phyloP scores from a whole-genome alignment of 1,139 yeast species.

The Blastobotrys illinoisensis region DNA sequence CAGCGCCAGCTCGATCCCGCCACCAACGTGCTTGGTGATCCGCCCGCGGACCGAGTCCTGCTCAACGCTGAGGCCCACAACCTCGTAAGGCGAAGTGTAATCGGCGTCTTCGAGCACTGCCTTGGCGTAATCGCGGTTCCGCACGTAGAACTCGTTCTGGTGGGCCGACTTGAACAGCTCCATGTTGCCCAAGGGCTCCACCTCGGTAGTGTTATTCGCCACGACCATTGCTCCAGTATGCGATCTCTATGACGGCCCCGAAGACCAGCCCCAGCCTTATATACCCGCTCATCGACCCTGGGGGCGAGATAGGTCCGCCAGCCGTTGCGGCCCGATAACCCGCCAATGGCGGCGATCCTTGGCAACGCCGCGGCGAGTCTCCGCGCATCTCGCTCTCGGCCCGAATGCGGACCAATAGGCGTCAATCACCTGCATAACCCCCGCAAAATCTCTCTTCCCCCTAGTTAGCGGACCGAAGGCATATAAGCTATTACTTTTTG shows the following conservation, averaged over 20 bases:
- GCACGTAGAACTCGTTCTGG: constrained; percentile 8
- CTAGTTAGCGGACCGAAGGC: neutral
- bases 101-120: neutral
- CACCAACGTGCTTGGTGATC: neutral
- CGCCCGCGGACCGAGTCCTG: neutral
- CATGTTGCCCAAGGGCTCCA: constrained; percentile 6
- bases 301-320: neutral
- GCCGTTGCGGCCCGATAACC: neutral
- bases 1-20: constrained; percentile 4
- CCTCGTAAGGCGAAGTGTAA: constrained; percentile 5
- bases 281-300: neutral
- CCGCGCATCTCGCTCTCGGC: neutral
- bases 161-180: constrained; percentile 8
- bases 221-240: neutral
- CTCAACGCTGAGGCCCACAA: neutral
- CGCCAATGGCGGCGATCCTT: neutral
- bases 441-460: neutral
- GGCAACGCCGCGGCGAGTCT: neutral
- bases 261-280: no score
- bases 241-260: no score
- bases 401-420: neutral
- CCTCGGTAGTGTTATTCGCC: constrained; percentile 1
- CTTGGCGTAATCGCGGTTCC: constrained; percentile 7
- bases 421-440: neutral
- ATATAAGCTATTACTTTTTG: neutral